Conservation (phyloP, 345 rosid genomes). For the Camelina hispida region DNA sequence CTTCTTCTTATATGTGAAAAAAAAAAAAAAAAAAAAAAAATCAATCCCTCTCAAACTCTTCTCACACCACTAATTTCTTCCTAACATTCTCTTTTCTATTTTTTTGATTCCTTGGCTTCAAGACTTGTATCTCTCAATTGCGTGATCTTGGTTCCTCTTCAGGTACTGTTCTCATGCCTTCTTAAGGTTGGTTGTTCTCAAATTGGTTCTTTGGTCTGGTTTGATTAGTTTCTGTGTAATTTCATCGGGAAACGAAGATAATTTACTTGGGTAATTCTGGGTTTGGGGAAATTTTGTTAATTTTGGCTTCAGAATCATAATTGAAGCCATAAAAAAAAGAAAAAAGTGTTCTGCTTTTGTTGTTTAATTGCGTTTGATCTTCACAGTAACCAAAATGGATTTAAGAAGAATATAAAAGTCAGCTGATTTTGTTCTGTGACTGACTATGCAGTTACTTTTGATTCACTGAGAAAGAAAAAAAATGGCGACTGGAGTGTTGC, state of each 20-base stretch:
- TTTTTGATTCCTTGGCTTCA: slow-evolving; percentile 23
- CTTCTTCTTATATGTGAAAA: slow-evolving; percentile 24
- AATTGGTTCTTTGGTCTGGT: slow-evolving; percentile 9
- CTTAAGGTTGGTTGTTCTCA: not conserved
- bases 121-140: slow-evolving; percentile 15
- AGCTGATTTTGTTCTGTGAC: slow-evolving; percentile 29
- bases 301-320: slow-evolving; percentile 25
- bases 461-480: slow-evolving; percentile 45
- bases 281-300: not conserved
- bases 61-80: slow-evolving; percentile 52
- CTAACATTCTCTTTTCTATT: slow-evolving; percentile 43
- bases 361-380: not conserved
- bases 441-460: slow-evolving; percentile 41
- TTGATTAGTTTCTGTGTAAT: not conserved
- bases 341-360: not conserved
- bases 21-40: slow-evolving; percentile 37
- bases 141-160: slow-evolving; percentile 19
- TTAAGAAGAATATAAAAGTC: not conserved
- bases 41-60: slow-evolving; percentile 44
- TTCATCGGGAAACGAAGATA: not conserved
- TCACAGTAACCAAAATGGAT: slow-evolving; percentile 10
- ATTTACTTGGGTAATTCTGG: slow-evolving; percentile 9
- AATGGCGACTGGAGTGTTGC: slow-evolving; percentile 81
- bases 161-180: slow-evolving; percentile 23
- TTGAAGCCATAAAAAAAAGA: not conserved